phyloP scores from a whole-genome alignment of 352 stramenopile species.

The Pythium insidiosum region DNA sequence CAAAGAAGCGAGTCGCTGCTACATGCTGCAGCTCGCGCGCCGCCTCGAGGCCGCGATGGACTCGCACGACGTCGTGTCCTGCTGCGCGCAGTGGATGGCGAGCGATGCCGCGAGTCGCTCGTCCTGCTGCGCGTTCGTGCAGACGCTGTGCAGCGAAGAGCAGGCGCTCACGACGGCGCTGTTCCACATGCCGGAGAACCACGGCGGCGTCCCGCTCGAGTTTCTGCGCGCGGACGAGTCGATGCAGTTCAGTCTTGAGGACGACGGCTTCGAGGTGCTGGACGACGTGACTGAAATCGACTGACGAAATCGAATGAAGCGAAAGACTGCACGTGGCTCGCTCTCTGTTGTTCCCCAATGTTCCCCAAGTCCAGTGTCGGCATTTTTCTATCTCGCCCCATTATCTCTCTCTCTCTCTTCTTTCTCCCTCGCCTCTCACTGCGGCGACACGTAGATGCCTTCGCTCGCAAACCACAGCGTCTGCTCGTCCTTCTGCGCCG shows the following conservation, averaged over 20 bases:
- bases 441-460: slow-evolving; percentile 62
- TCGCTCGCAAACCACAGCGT: slow-evolving; percentile 77
- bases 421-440: not conserved
- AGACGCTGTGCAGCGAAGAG: slow-evolving; percentile 37
- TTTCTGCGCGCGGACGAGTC: slow-evolving; percentile 68
- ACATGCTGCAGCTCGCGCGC: slow-evolving; percentile 54
- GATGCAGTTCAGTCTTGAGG: slow-evolving; percentile 69
- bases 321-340: too few relatives aligned
- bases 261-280: slow-evolving; percentile 77
- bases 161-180: slow-evolving; percentile 37
- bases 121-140: slow-evolving; percentile 37
- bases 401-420: not conserved
- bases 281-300: slow-evolving; percentile 10
- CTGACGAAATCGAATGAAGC: not conserved
- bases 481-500: slow-evolving; percentile 28
- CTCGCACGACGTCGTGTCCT: slow-evolving; percentile 33
- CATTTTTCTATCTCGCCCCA: not conserved
- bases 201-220: slow-evolving; percentile 55
- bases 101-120: slow-evolving; percentile 2
- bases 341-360: not conserved
- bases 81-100: slow-evolving; percentile 24
- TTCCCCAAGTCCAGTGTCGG: not conserved
- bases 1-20: slow-evolving; percentile 46
- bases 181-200: slow-evolving; percentile 65
- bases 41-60: slow-evolving; percentile 35